Percentiles rank a stretch among this genome's conserved stretches.
These are phyloP conservation scores for Scutellaria baicalensis DNA, from an alignment of 257 asterid genomes.

Conservation along the genomic window DNA sequence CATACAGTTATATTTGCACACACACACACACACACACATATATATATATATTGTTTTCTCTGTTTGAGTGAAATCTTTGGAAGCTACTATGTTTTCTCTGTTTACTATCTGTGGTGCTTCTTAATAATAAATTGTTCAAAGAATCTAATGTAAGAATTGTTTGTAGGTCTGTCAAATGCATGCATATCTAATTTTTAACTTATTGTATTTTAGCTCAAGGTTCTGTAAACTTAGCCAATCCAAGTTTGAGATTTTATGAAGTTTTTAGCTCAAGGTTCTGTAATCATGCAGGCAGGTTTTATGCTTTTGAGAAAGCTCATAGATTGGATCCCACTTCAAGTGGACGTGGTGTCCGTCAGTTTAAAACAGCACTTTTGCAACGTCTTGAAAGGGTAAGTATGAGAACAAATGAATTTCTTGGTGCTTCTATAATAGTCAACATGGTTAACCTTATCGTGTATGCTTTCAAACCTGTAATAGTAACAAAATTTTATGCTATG, in stretches of 20 bases:
- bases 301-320: conserved; percentile 98
- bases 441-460: not conserved
- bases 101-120: not conserved
- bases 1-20: not conserved
- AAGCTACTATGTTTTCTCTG: not conserved
- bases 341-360: conserved; percentile 98
- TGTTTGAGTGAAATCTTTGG: not conserved
- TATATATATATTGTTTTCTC: not conserved
- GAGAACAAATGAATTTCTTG: not conserved
- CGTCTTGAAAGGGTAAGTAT: conserved; percentile 82
- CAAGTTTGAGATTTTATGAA: not conserved
- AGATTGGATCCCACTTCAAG: conserved; percentile 92
- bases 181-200: not conserved
- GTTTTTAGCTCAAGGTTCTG: too few relatives aligned
- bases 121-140: not conserved
- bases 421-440: not conserved
- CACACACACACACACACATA: too few relatives aligned
- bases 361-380: conserved; percentile 93
- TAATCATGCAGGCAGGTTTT: conserved; percentile 74
- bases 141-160: not conserved
- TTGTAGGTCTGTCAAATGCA: not conserved
- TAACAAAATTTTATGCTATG: not conserved
- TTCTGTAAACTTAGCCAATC: not conserved
- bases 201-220: not conserved
- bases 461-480: conserved; percentile 1